phyloP scores from a whole-genome alignment of 441 rosid genomes.

The Bruguiera hainesii region DNA sequence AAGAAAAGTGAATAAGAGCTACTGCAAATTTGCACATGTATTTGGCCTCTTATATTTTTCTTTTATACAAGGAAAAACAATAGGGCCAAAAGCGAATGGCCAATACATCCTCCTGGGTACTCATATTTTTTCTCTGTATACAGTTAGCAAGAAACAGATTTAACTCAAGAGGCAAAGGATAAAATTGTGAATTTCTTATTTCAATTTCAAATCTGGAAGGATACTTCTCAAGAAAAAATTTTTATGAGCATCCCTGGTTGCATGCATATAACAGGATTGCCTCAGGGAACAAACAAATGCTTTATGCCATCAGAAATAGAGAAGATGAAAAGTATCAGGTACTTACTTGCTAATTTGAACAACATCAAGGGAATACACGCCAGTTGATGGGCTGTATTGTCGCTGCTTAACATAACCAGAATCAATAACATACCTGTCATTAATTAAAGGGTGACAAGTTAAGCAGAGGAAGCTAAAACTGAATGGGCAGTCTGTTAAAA shows the following conservation, averaged over 20 bases:
- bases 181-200: too few relatives aligned
- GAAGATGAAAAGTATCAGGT: background rate
- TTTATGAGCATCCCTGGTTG: background rate
- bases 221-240: too few relatives aligned
- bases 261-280: background rate
- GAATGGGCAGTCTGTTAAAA: conserved; percentile 4
- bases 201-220: too few relatives aligned
- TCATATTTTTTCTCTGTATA: background rate
- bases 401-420: conserved; percentile 96
- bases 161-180: too few relatives aligned
- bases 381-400: conserved; percentile 87
- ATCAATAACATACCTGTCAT: conserved; percentile 88
- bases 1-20: background rate
- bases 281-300: background rate
- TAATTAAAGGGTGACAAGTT: background rate
- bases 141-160: background rate
- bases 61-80: background rate
- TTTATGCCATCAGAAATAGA: conserved; percentile 15
- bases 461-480: background rate
- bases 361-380: conserved; percentile 98
- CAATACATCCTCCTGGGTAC: too few relatives aligned
- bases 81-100: background rate
- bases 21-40: too few relatives aligned
- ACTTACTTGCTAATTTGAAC: conserved; percentile 97
- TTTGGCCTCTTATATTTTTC: background rate